A percentile compares a stretch with the other conserved stretches of the same genome.
These are phyloP conservation scores for Penicillium sp. DNA, from an alignment of 2,329 filamentous ascomycete genomes.

Conservation along the genomic window DNA sequence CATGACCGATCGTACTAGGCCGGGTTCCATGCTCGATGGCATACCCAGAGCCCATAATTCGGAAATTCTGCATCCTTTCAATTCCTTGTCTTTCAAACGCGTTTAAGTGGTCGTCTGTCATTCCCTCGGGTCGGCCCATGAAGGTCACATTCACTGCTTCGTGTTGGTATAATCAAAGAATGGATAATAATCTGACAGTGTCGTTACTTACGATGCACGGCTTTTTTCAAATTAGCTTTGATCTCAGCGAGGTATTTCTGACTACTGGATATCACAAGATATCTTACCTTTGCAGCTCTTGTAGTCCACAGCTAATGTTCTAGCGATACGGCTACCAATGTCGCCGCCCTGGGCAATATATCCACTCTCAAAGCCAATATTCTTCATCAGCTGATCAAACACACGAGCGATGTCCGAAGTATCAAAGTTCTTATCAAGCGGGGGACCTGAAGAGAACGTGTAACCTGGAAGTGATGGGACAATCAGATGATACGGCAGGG, in stretches of 20 bases:
- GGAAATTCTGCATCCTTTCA: slow-evolving; percentile 24
- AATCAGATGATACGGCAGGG: slow-evolving; percentile 36
- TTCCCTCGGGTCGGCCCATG: slow-evolving; percentile 27
- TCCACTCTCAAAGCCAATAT: slow-evolving; percentile 32
- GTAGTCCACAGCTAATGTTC: slow-evolving; percentile 28
- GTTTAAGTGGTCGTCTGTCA: slow-evolving; percentile 26
- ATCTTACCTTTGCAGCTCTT: slow-evolving; percentile 35
- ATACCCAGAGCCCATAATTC: slow-evolving; percentile 28
- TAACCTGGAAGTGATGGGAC: slow-evolving; percentile 38
- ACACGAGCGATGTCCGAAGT: slow-evolving; percentile 30
- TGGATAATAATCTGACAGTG: background rate
- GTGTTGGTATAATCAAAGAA: slow-evolving; percentile 11
- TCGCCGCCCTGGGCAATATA: slow-evolving; percentile 40
- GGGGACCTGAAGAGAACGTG: slow-evolving; percentile 35
- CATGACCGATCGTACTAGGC: slow-evolving; percentile 40
- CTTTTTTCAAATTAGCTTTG: slow-evolving; percentile 15
- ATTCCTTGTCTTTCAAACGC: slow-evolving; percentile 37
- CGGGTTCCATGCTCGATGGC: slow-evolving; percentile 35
- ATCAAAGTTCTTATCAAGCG: slow-evolving; percentile 30
- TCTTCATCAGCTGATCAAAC: slow-evolving; percentile 34
- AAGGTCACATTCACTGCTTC: slow-evolving; percentile 33
- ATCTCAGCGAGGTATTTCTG: background rate
- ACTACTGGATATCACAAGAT: background rate
- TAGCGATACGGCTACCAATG: slow-evolving; percentile 33
- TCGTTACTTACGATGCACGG: slow-evolving; percentile 32